A percentile compares a stretch with the other conserved stretches of the same genome.
These are phyloP conservation scores for Arbutus unedo DNA, from an alignment of 148 eudicot species.

Conservation along the genomic window DNA sequence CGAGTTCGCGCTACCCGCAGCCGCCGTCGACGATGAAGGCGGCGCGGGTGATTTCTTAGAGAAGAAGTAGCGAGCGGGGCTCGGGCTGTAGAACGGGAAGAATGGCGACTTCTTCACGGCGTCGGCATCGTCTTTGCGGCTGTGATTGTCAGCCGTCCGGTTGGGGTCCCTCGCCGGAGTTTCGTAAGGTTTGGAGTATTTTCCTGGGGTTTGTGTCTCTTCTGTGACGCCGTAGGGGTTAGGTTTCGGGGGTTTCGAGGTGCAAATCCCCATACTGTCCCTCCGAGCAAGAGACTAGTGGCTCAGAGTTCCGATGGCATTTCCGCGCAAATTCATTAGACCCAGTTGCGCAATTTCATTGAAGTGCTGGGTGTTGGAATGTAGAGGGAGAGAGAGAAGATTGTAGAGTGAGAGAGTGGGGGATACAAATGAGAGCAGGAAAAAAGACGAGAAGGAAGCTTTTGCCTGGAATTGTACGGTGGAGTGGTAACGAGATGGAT, in stretches of 20 bases:
- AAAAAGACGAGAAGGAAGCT: neutral
- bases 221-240: constrained; percentile 16
- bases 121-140: constrained; percentile 15
- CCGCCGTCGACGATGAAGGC: neutral
- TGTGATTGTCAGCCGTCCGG: constrained; percentile 4
- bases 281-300: neutral
- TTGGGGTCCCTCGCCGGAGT: constrained; percentile 16
- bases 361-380: neutral
- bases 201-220: constrained; percentile 16
- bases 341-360: neutral
- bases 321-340: neutral
- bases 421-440: neutral
- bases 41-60: constrained; percentile 36
- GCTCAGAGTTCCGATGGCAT: neutral
- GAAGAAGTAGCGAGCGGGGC: constrained; percentile 35
- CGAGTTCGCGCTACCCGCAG: constrained; percentile 18
- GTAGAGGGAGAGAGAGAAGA: neutral
- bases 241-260: constrained; percentile 11
- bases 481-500: neutral
- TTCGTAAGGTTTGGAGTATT: constrained; percentile 7
- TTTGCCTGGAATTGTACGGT: neutral
- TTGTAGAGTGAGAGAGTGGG: neutral
- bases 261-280: constrained; percentile 13
- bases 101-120: constrained; percentile 37
- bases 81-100: constrained; percentile 46